Percentiles rank a stretch among this genome's conserved stretches.
Evolutionary conservation across 768 basidiomycete genomes (phyloP).

Genomic region (Phylloporus sp.): DNA sequence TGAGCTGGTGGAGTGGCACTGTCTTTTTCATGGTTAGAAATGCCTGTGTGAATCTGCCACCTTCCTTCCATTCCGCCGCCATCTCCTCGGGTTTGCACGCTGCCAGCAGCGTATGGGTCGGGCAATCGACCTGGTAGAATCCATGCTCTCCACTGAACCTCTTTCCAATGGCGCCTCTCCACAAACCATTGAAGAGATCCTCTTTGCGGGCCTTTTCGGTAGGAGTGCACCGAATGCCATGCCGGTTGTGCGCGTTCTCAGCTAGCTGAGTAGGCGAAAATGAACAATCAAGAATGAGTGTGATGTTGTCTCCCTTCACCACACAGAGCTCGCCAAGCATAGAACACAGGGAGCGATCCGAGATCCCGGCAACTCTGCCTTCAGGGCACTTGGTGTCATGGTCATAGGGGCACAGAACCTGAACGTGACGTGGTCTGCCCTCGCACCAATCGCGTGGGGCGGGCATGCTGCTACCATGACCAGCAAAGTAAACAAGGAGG

Average conservation of each 20-base stretch:
- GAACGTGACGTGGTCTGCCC: constrained; percentile 39
- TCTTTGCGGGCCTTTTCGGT: constrained; percentile 50
- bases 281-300: constrained; percentile 63
- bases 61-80: constrained; percentile 59
- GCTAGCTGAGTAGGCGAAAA: constrained; percentile 45
- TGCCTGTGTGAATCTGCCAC: constrained; percentile 58
- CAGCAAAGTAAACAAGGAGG: constrained; percentile 67
- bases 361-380: constrained; percentile 57
- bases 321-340: constrained; percentile 55
- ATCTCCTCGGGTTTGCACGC: constrained; percentile 54
- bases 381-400: constrained; percentile 48
- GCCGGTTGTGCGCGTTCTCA: constrained; percentile 41
- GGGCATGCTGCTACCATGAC: constrained; percentile 59
- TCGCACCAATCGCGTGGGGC: constrained; percentile 63
- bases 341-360: constrained; percentile 60
- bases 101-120: constrained; percentile 52
- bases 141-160: constrained; percentile 37
- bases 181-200: constrained; percentile 53
- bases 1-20: constrained; percentile 50
- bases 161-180: constrained; percentile 44
- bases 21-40: constrained; percentile 46
- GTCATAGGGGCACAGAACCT: constrained; percentile 66
- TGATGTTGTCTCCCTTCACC: constrained; percentile 66
- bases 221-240: constrained; percentile 56
- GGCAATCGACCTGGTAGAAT: constrained; percentile 40